Percentiles rank a stretch among this genome's conserved stretches.
phyloP scores from a whole-genome alignment of 768 basidiomycete genomes.

The Agaricus blazei region DNA sequence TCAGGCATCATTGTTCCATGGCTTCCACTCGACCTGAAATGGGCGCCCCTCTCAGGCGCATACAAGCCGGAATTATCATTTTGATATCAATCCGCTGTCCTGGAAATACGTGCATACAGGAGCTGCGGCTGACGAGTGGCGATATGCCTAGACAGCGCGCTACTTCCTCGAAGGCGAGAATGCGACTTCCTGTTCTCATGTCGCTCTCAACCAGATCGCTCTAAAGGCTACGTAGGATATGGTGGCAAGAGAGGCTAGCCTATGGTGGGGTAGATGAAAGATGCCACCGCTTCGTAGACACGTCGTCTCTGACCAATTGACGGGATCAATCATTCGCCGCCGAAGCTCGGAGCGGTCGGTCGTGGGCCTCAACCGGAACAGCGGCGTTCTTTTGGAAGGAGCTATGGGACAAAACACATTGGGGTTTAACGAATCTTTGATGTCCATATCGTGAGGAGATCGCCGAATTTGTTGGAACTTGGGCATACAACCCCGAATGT shows the following conservation, averaged over 20 bases:
- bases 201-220: neutral
- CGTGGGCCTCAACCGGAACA: slow-evolving; percentile 19
- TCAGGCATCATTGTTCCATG: neutral
- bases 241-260: neutral
- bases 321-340: slow-evolving; percentile 12
- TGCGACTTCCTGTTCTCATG: neutral
- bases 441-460: slow-evolving; percentile 24
- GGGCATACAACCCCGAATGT: slow-evolving; percentile 2
- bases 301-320: neutral
- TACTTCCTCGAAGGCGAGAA: neutral
- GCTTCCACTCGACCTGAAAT: slow-evolving; percentile 8
- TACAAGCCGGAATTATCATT: slow-evolving; percentile 8
- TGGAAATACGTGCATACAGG: slow-evolving; percentile 1
- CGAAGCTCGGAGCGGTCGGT: neutral
- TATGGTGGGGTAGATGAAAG: neutral
- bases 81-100: neutral
- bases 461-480: slow-evolving; percentile 18
- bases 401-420: slow-evolving; percentile 24
- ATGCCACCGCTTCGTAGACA: neutral
- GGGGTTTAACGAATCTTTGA: slow-evolving; percentile 24
- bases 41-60: slow-evolving; percentile 10
- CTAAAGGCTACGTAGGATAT: neutral
- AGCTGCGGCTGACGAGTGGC: neutral
- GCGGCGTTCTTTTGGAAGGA: slow-evolving; percentile 31
- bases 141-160: neutral